A percentile compares a stretch with the other conserved stretches of the same genome.
phyloP scores from a whole-genome alignment of 73 alveolate genomes.

The Paramecium caudatum region DNA sequence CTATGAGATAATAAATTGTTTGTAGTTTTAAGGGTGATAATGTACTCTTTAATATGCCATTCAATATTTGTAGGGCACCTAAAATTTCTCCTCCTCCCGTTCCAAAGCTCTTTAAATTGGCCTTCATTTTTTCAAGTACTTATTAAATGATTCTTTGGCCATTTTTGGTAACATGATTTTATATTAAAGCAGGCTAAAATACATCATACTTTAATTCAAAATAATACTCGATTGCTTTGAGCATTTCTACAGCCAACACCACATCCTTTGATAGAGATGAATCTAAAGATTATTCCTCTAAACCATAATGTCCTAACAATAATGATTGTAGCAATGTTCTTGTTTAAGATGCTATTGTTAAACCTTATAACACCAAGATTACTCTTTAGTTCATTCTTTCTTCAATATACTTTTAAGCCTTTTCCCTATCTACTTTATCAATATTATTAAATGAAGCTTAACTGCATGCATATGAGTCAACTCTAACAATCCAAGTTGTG shows the following conservation, averaged over 20 bases:
- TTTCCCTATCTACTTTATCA: conserved; percentile 69
- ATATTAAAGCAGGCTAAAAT: conserved; percentile 59
- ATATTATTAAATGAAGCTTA: conserved; percentile 64
- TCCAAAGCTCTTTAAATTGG: conserved; percentile 37
- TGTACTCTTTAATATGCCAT: conserved; percentile 29
- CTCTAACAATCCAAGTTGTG: conserved; percentile 76
- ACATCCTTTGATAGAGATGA: conserved; percentile 25
- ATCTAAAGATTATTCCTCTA: conserved; percentile 56
- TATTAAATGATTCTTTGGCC: neutral
- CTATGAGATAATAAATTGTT: conserved; percentile 25
- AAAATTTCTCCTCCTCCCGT: conserved; percentile 57
- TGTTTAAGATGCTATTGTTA: conserved; percentile 29
- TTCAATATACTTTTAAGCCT: conserved; percentile 55
- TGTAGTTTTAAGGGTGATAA: conserved; percentile 63
- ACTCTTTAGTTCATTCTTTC: conserved; percentile 72
- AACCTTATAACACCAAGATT: conserved; percentile 7
- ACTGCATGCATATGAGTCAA: conserved; percentile 74
- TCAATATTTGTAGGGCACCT: conserved; percentile 59
- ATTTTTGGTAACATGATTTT: conserved; percentile 32
- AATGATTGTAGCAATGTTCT: conserved; percentile 17
- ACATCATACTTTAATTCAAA: conserved; percentile 46
- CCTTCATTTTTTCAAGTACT: conserved; percentile 46
- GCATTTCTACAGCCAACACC: conserved; percentile 56
- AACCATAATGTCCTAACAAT: conserved; percentile 63
- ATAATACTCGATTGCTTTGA: conserved; percentile 63